Base-by-base conservation (phyloP, 805 yeast species). In the Yarrowia sp. region DNA sequence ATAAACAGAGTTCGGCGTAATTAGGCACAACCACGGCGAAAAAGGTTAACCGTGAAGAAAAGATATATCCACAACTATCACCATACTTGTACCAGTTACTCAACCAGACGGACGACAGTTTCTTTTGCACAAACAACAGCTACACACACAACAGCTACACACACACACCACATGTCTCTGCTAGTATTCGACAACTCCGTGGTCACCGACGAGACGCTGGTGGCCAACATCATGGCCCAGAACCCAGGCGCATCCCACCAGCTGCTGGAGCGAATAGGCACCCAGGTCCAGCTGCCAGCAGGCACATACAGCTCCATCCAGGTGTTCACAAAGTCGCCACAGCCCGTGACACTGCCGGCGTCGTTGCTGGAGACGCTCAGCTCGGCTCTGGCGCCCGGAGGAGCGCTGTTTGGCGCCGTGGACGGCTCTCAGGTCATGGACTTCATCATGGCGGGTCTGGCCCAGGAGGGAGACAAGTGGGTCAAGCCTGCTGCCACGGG, bases 401-500 rank as follows among this genome's bases (percentile, higher is more conserved):
- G 79, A 34, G 58, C 44, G 20, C 65, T 80, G 14, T 65, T 66
- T 8, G 82, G 82, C 19, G 70, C 71, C 2, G 56, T 74, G 13
- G 66, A 69, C 39, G 56, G 69, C 17, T 40, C 68, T 0, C 39
- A 67, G 19, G 53, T 73, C 8, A 75, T 91, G 66, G 89, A 87
- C 72, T 93, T 87, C 33, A 79, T 90, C 65, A 82, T 87, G 81
- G 81, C 83, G 39, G 94, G 93, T 0, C 88, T 90, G 70, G 77
- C 70, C 15, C 76, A 75, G 30, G 79, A 75, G 34, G 82, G 79
- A 33, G 78, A 81, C 33, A 73, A 72, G 49, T 90, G 93, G 92
- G 71, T 79, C 13, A 87, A 84, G 74, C 89, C 90, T 7, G 79
- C 77, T 34, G 76, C 78, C 4, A 75, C 75, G 20, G 70, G 74